A percentile compares a stretch with the other conserved stretches of the same genome.
phyloP scores from a whole-genome alignment of 2,329 filamentous ascomycete species.

The Aurifilum marmelostoma region DNA sequence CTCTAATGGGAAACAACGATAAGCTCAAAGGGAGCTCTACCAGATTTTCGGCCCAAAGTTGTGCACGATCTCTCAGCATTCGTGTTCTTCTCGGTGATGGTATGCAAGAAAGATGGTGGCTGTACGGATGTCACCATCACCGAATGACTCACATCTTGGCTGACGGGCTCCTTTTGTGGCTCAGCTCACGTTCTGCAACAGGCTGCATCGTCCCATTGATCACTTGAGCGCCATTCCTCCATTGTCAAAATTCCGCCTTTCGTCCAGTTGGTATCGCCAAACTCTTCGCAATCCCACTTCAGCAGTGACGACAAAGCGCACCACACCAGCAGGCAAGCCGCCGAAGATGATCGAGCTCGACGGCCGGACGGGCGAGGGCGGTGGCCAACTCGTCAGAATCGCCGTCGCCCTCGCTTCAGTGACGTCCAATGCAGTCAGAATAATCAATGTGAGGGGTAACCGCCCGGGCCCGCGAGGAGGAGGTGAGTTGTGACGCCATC shows the following conservation, averaged over 20 bases:
- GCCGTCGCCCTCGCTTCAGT: slow-evolving; percentile 60
- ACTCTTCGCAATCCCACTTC: not conserved
- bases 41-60: not conserved
- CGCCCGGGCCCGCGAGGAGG: slow-evolving; percentile 43
- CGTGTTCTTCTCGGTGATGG: not conserved
- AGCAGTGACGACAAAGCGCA: not conserved
- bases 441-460: slow-evolving; percentile 60
- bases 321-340: slow-evolving; percentile 23
- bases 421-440: slow-evolving; percentile 55
- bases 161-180: not conserved
- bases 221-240: too few species aligned
- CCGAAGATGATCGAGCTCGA: slow-evolving; percentile 53
- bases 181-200: not conserved
- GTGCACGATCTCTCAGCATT: not conserved
- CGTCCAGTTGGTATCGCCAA: too few species aligned
- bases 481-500: slow-evolving; percentile 29
- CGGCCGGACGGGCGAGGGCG: slow-evolving; percentile 62
- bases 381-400: slow-evolving; percentile 63
- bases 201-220: not conserved
- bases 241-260: too few species aligned
- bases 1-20: not conserved
- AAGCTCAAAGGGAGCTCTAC: not conserved
- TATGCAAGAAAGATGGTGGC: not conserved
- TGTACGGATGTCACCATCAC: not conserved
- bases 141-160: not conserved